A percentile compares a stretch with the other conserved stretches of the same genome.
These are phyloP conservation scores for Podila horticola DNA, from an alignment of 192 early-diverging fungal genomes.

Conservation along the genomic window DNA sequence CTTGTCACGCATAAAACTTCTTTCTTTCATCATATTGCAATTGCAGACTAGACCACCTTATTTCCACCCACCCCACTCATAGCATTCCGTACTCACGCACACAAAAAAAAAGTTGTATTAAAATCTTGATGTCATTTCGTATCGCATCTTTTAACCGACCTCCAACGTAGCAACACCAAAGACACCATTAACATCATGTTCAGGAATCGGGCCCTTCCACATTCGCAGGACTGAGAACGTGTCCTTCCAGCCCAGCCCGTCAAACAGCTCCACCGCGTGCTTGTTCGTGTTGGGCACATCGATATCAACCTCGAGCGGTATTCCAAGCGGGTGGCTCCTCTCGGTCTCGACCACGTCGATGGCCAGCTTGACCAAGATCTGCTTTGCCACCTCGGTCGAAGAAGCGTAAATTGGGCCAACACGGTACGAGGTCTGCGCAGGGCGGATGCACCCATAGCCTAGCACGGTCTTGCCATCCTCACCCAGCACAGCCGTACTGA, in stretches of 20 bases:
- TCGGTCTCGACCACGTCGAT: slow-evolving; percentile 12
- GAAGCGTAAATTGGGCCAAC: slow-evolving; percentile 46
- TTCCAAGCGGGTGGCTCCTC: background rate
- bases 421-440: slow-evolving; percentile 43
- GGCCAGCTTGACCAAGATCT: slow-evolving; percentile 39
- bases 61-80: background rate
- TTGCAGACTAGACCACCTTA: background rate
- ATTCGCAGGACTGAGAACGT: slow-evolving; percentile 42
- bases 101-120: slow-evolving; percentile 15
- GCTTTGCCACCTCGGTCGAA: slow-evolving; percentile 28
- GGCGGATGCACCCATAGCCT: slow-evolving; percentile 42
- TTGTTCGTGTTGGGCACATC: slow-evolving; percentile 29
- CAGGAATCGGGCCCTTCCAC: slow-evolving; percentile 50
- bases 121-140: background rate
- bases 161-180: slow-evolving; percentile 36
- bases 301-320: slow-evolving; percentile 17
- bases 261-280: slow-evolving; percentile 20
- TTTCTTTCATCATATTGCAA: background rate
- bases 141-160: slow-evolving; percentile 17
- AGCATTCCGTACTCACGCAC: background rate
- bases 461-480: slow-evolving; percentile 8
- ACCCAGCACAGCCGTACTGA: slow-evolving; percentile 15
- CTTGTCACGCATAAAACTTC: background rate
- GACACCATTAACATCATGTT: slow-evolving; percentile 42
- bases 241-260: slow-evolving; percentile 27